Base-by-base conservation (phyloP, 2,329 filamentous ascomycete genomes). In the Sporothrix mexicana region DNA sequence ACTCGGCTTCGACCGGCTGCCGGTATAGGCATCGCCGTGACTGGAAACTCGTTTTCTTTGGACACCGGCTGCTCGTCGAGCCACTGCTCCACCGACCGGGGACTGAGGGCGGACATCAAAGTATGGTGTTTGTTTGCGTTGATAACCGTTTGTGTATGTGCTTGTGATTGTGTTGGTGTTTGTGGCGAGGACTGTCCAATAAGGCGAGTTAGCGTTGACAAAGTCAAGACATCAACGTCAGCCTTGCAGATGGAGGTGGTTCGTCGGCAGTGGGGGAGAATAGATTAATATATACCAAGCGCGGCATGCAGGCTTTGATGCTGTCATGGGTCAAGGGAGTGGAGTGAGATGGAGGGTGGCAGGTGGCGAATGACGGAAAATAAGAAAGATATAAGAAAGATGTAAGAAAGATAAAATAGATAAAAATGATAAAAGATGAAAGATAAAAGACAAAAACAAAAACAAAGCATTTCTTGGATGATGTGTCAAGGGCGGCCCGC, bases 41-140 rank as follows among this genome's bases (percentile, higher is more conserved):
- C 13, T 2, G 25, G 57, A 7, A n/a, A n/a, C 20, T 64, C 30
- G 10, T 64, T n/a, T 47, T 25, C 66, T 30, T 66, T 15, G 8
- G 70, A 43, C 25, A 10, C 25, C 2, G 51, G 61, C 43, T 72
- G 71, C 15, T 68, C 30, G 41, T 72, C 51, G 23, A 73, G 72
- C 74, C 74, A 75, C 20, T 69, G 72, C 68, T 75, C 62, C 25
- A 74, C 70, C 1, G 73, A 72, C 49, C 23, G 57, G 2, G 69
- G 64, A 45, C 70, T 69, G 23, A 66, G 36, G 5, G 30, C 30
- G 10, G 70, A 71, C 72, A 73, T 36, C 30, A 30, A 30, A 30
- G 30, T 30, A 30, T 3, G 30, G 30, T 71, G 61, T 30, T 6
- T 20, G 17, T n/a, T 3, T 13, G 62, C 30, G 62, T 17, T 36